phyloP scores from a whole-genome alignment of 345 rosid species.

The Salix exigua region DNA sequence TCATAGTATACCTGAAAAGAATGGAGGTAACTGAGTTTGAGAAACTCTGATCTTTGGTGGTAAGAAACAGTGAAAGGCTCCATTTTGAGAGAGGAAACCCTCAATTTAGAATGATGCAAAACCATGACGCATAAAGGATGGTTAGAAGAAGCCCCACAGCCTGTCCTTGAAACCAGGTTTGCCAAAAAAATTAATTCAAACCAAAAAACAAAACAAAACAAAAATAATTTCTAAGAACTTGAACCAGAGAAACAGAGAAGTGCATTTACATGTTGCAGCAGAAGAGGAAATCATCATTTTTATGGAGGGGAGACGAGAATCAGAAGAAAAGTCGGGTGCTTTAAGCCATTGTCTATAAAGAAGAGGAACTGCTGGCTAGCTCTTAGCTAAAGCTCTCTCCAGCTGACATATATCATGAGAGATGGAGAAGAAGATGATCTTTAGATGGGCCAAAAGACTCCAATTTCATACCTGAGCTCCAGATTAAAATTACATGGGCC shows the following conservation, averaged over 20 bases:
- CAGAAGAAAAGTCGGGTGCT: neutral
- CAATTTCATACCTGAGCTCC: neutral
- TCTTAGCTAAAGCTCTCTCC: neutral
- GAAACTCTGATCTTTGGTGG: constrained; percentile 15
- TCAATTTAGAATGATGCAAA: constrained; percentile 16
- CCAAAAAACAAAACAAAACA: neutral
- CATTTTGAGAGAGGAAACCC: constrained; percentile 15
- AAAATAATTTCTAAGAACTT: neutral
- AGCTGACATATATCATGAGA: neutral
- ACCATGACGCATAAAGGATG: constrained; percentile 6
- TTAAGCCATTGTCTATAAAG: neutral
- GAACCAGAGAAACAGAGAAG: neutral
- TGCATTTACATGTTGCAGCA: neutral
- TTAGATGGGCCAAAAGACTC: neutral
- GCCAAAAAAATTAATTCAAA: neutral
- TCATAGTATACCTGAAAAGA: constrained; percentile 44
- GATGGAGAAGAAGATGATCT: neutral
- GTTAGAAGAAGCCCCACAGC: neutral
- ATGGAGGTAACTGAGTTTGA: constrained; percentile 34
- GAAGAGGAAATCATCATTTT: neutral
- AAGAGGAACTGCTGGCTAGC: neutral
- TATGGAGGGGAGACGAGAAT: neutral
- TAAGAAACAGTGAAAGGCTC: constrained; percentile 28
- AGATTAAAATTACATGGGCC: neutral
- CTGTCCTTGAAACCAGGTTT: constrained; percentile 5